Percentiles rank a stretch among this genome's conserved stretches.
Conservation (phyloP, 2,329 filamentous ascomycete genomes). For the Trichoderma asperellum region DNA sequence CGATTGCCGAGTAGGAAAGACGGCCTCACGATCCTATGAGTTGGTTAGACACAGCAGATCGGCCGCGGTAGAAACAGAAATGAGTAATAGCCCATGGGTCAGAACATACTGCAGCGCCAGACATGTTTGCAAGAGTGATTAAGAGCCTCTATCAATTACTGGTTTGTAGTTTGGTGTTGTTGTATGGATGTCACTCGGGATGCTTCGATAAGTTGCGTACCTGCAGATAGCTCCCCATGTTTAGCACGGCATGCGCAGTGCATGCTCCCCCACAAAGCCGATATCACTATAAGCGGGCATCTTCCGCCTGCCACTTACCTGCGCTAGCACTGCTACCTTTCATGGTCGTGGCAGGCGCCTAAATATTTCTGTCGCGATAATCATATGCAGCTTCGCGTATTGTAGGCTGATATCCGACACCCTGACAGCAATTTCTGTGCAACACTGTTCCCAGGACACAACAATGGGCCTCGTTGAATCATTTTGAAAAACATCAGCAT, state of each 20-base stretch:
- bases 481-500: background rate
- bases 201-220: conserved; percentile 7
- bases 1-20: conserved; percentile 97
- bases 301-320: conserved; percentile 18
- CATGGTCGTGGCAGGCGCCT: conserved; percentile 12
- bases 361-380: conserved; percentile 10
- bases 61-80: background rate
- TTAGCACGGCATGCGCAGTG: background rate
- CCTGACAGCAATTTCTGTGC: background rate
- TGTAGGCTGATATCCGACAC: background rate
- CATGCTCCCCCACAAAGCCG: background rate
- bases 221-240: conserved; percentile 8
- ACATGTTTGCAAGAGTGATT: conserved; percentile 36
- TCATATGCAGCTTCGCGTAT: background rate
- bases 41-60: conserved; percentile 30
- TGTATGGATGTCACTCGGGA: conserved; percentile 12
- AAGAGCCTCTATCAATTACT: background rate
- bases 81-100: background rate
- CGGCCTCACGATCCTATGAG: conserved; percentile 82
- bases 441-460: background rate
- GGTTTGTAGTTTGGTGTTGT: background rate
- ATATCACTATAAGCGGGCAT: conserved; percentile 29
- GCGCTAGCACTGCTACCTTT: conserved; percentile 20
- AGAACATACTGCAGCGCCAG: conserved; percentile 39
- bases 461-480: conserved; percentile 19